These are phyloP conservation scores for Arabis hirsuta DNA, from an alignment of 345 rosid genomes.

Conservation along the genomic window DNA sequence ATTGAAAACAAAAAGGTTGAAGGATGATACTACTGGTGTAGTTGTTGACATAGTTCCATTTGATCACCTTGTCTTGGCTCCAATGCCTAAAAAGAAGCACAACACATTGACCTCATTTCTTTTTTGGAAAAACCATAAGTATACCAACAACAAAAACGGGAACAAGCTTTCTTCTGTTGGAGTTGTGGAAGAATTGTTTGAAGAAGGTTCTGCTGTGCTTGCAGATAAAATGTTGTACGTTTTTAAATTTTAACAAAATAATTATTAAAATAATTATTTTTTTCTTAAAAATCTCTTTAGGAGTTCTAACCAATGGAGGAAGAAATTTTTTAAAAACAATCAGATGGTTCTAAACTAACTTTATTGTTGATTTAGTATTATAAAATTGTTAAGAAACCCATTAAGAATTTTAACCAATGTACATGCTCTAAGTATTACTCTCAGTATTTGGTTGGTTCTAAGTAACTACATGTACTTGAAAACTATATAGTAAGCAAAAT, in stretches of 20 bases:
- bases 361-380: too few relatives aligned
- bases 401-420: too few relatives aligned
- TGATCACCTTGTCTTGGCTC: conserved; percentile 71
- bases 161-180: conserved; percentile 94
- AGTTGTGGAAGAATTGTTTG: conserved; percentile 95
- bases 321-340: too few relatives aligned
- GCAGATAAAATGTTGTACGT: too few relatives aligned
- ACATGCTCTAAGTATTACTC: neutral
- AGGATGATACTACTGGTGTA: conserved; percentile 98
- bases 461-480: neutral
- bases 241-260: too few relatives aligned
- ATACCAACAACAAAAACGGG: conserved; percentile 56
- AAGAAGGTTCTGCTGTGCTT: conserved; percentile 99
- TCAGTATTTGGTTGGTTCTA: neutral
- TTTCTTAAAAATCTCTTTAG: too few relatives aligned
- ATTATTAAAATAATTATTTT: too few relatives aligned
- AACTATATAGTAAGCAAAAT: neutral
- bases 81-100: conserved; percentile 70
- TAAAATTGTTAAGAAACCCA: too few relatives aligned
- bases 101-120: conserved; percentile 64
- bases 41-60: conserved; percentile 97
- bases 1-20: conserved; percentile 90
- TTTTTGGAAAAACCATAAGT: conserved; percentile 61
- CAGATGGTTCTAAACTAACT: too few relatives aligned
- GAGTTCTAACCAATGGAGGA: too few relatives aligned